Conservation (phyloP, 2,329 filamentous ascomycete genomes). For the Hymenotorrendiella dingleyae region DNA sequence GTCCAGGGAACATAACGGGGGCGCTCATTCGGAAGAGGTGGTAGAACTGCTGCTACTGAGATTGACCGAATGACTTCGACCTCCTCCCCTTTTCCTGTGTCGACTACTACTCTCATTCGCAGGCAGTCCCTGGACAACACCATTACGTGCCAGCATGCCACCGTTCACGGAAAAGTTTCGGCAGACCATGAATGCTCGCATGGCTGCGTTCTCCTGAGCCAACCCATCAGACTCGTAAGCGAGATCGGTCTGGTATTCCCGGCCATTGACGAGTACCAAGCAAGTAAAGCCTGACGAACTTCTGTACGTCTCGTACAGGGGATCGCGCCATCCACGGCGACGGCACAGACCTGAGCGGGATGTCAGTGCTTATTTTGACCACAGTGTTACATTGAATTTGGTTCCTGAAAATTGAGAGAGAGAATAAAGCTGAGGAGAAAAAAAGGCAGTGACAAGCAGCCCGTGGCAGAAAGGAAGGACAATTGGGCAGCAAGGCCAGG, state of each 20-base stretch:
- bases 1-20: slow-evolving; percentile 5
- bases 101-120: slow-evolving; percentile 33
- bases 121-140: slow-evolving; percentile 61
- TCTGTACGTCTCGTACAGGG: slow-evolving; percentile 77
- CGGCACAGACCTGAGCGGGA: slow-evolving; percentile 73
- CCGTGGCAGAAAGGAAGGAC: slow-evolving; percentile 1
- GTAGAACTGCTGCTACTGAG: slow-evolving; percentile 32
- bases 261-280: slow-evolving; percentile 89
- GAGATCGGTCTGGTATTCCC: slow-evolving; percentile 89
- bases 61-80: slow-evolving; percentile 29
- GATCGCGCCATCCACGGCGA: slow-evolving; percentile 89
- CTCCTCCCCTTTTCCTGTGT: slow-evolving; percentile 25
- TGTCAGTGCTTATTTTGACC: slow-evolving; percentile 23
- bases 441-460: not conserved
- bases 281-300: slow-evolving; percentile 75
- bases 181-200: slow-evolving; percentile 96
- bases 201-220: slow-evolving; percentile 88
- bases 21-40: slow-evolving; percentile 27
- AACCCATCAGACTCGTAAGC: slow-evolving; percentile 75
- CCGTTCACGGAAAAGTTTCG: slow-evolving; percentile 96
- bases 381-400: no score
- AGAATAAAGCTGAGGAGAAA: slow-evolving; percentile 4
- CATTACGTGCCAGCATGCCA: slow-evolving; percentile 73
- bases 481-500: slow-evolving; percentile 18
- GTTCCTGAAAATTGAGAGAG: no score